Base-by-base conservation (phyloP, 208 protist genomes). In the Wallacemonas rigidus region DNA sequence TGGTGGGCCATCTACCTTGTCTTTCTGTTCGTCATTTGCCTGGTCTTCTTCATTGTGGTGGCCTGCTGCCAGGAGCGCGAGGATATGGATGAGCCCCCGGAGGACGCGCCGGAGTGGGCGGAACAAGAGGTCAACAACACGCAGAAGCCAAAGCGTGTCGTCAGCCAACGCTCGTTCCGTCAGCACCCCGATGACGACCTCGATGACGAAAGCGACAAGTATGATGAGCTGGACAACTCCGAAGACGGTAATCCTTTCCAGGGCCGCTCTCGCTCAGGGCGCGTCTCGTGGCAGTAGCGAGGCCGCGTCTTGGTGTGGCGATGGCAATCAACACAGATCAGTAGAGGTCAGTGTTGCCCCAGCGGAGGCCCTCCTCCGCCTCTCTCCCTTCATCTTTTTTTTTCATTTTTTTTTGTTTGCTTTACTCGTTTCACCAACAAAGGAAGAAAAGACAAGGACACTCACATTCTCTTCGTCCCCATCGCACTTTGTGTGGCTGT, bases 81-180 rank as follows among this genome's bases (percentile, higher is more conserved):
- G 67, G 72, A 80, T 64, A 82, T 81, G 81, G 81, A 86, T 56
- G 81, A 86, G 72, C 81, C 81, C 26, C 77, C 78, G 60, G 81
- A 86, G 67, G 77, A 83, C 38, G 81, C 77, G 7, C 81, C 81
- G 35, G 81, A 79, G 63, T 86, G 81, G 81, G 81, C 78, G 14
- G 56, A 80, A 53, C 26, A 72, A 11, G 77, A 86, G 68, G 75
- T 68, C 9, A 38, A 55, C 1, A 15, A 47, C 67, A 43, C 58
- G 43, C 43, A 72, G 53, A 63, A 53, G 65, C 70, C 74, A 11
- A 79, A 83, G 65, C 76, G 73, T 48, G 82, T 79, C 56, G 65
- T 83, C 40, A 79, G 72, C 40, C 72, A 71, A n/a, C 74, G 67
- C 72, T 76, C 72, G 41, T 85, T 85, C 76, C 76, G 63, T 61